Conservation (phyloP, 495 filamentous ascomycete genomes). For the Penicillium roqueforti region DNA sequence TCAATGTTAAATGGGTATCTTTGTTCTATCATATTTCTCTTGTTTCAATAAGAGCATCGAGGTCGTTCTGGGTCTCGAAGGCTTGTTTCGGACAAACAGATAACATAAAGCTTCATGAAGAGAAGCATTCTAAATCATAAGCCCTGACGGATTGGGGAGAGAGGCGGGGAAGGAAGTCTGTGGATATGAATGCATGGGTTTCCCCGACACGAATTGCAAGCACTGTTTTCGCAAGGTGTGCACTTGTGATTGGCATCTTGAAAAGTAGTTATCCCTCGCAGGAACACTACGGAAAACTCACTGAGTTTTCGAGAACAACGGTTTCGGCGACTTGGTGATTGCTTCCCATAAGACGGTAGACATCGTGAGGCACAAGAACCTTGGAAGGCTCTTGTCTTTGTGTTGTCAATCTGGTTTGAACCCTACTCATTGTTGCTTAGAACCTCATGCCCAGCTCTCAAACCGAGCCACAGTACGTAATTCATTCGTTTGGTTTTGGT, state of each 20-base stretch:
- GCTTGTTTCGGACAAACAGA: not conserved
- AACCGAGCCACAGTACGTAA: not conserved
- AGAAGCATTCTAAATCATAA: not conserved
- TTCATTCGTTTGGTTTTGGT: slow-evolving; percentile 27
- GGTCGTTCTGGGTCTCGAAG: not conserved
- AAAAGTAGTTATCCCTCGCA: not conserved
- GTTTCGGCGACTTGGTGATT: not conserved
- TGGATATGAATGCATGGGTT: not conserved
- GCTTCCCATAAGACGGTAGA: not conserved
- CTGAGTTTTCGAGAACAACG: not conserved
- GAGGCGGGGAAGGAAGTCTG: not conserved
- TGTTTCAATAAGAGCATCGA: not conserved
- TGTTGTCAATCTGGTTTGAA: not conserved
- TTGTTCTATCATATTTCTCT: not conserved
- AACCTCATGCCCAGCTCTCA: not conserved
- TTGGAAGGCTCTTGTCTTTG: not conserved
- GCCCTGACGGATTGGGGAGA: not conserved
- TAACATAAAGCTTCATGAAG: not conserved
- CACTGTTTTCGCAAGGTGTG: not conserved
- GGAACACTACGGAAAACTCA: not conserved
- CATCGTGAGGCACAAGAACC: not conserved
- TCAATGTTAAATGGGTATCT: slow-evolving; percentile 20
- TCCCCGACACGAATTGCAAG: not conserved
- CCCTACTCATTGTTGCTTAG: not conserved
- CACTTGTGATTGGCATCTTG: not conserved